These are phyloP conservation scores for Chaetomium sp. DNA, from an alignment of 2,329 filamentous ascomycete genomes.

Conservation along the genomic window DNA sequence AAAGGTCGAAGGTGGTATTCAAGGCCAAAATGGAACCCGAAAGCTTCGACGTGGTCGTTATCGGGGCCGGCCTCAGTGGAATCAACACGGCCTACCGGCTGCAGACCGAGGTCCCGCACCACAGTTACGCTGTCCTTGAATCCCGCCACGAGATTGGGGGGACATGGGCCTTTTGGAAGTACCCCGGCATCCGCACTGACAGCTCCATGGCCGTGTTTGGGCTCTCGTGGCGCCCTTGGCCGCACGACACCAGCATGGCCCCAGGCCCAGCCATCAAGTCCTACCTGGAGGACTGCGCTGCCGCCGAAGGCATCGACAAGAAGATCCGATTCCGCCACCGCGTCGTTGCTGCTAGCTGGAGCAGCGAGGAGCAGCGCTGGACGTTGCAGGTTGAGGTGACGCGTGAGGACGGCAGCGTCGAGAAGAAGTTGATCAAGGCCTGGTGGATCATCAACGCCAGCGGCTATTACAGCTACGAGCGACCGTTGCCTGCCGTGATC, in stretches of 20 bases:
- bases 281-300: slow-evolving; percentile 58
- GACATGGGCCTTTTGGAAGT: slow-evolving; percentile 78
- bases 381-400: slow-evolving; percentile 49
- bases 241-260: slow-evolving; percentile 54
- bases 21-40: slow-evolving; percentile 19
- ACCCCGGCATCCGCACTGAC: slow-evolving; percentile 72
- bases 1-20: no score
- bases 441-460: slow-evolving; percentile 60
- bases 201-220: slow-evolving; percentile 64
- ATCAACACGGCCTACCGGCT: slow-evolving; percentile 73
- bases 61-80: slow-evolving; percentile 73
- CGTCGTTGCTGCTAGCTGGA: slow-evolving; percentile 56
- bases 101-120: slow-evolving; percentile 57
- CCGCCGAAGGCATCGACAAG: slow-evolving; percentile 53
- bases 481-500: slow-evolving; percentile 61
- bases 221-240: slow-evolving; percentile 74
- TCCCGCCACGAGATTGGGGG: slow-evolving; percentile 67
- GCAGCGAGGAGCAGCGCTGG: slow-evolving; percentile 59
- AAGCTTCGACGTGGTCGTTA: slow-evolving; percentile 58
- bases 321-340: slow-evolving; percentile 56
- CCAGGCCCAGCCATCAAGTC: slow-evolving; percentile 53
- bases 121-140: slow-evolving; percentile 68
- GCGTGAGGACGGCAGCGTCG: slow-evolving; percentile 43
- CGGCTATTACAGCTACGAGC: slow-evolving; percentile 73
- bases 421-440: slow-evolving; percentile 45